Base-by-base conservation (phyloP, 176 grass and related monocot species). In the Luzula sylvatica region DNA sequence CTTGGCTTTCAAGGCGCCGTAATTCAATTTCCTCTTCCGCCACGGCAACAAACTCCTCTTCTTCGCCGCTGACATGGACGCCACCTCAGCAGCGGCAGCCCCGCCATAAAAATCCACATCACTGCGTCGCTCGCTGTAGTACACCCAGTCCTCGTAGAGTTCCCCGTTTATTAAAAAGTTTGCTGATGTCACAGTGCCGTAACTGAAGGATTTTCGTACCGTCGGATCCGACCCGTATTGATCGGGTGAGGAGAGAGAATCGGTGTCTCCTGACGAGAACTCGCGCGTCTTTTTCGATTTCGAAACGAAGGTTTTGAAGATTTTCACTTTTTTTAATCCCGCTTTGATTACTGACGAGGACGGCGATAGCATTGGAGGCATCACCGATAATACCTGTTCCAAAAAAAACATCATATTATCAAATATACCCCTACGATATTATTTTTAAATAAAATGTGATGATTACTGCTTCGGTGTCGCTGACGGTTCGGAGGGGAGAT, bases 191-290 rank as follows among this genome's bases (percentile, higher is more conserved):
- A 98, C 61, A 8, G 82, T 78, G 28, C 93, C 86, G 66, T 98
- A 98, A 25, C 93, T 98, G 49, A 90, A 87, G 22, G 93, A 98
- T 45, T 92, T 92, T 50, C 92, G 88, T 14, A 90, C 61, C 3
- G 62, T 65, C 42, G 71, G 68, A 51, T 74, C 50, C 23, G 61
- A 74, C 9, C 82, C 28, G 46, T 71, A 85, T 67, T 78, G 75
- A 52, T 83, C 93, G 24, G 18, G 54, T 28, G 60, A 73, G 45
- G 20, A 70, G 46, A 79, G n/a, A 58, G 93, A 98, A 46, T 92
- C 93, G 6, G 73, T 87, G 74, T 82, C 78, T 39, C 71, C 81
- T 53, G 75, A 64, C 50, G 68, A 40, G 50, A 78, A 53, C n/a
- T n/a, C n/a, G n/a, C n/a, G n/a, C n/a, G 73, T 61, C 69, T 80